Percentiles rank a stretch among this genome's conserved stretches.
phyloP scores from a whole-genome alignment of 2,329 filamentous ascomycete genomes.

The Xylariaceae sp. region DNA sequence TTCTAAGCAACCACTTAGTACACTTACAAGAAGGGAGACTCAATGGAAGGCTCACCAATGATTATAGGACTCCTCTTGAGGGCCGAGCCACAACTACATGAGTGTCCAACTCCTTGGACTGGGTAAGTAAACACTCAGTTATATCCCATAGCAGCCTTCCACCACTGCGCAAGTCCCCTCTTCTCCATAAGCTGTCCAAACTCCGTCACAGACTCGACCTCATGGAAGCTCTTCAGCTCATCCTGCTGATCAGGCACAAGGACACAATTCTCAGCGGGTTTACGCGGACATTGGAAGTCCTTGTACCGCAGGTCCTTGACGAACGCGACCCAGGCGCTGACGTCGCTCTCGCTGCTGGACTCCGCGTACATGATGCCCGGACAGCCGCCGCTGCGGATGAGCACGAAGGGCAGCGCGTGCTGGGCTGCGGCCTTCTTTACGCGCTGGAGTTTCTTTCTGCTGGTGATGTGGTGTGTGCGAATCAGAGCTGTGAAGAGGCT shows the following conservation, averaged over 20 bases:
- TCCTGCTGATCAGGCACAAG: slow-evolving; percentile 10
- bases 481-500: slow-evolving; percentile 53
- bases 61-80: no score
- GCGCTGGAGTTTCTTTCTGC: slow-evolving; percentile 61
- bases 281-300: slow-evolving; percentile 60
- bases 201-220: slow-evolving; percentile 58
- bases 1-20: no score
- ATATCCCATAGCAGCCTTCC: slow-evolving; percentile 63
- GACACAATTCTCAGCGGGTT: slow-evolving; percentile 37
- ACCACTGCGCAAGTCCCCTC: slow-evolving; percentile 58
- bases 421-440: slow-evolving; percentile 61
- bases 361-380: slow-evolving; percentile 79
- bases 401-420: slow-evolving; percentile 54
- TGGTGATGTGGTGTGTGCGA: slow-evolving; percentile 76
- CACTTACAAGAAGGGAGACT: no score
- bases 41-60: no score
- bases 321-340: slow-evolving; percentile 58
- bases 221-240: slow-evolving; percentile 39
- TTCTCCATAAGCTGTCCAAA: slow-evolving; percentile 59
- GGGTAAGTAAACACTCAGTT: not conserved
- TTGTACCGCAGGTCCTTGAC: slow-evolving; percentile 66
- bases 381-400: slow-evolving; percentile 61
- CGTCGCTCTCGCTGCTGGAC: slow-evolving; percentile 35
- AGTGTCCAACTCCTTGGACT: no score
- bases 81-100: no score